A percentile compares a stretch with the other conserved stretches of the same genome.
These are phyloP conservation scores for Cubamyces sp. DNA, from an alignment of 768 basidiomycete genomes.

Conservation along the genomic window DNA sequence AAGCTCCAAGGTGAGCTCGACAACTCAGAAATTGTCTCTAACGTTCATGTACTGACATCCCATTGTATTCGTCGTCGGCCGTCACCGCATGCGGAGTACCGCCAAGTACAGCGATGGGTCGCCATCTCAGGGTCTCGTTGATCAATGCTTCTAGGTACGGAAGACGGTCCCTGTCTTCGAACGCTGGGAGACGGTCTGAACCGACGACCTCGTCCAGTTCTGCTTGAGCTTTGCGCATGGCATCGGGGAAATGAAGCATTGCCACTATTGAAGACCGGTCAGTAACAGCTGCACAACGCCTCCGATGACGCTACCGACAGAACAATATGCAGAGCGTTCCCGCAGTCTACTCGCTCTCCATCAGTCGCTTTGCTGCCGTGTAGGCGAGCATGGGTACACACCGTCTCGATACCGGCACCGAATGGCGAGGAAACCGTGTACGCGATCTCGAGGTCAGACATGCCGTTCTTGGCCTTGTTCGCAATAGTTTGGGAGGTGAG, in stretches of 20 bases:
- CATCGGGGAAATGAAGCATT: conserved; percentile 33
- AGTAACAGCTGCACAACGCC: not conserved
- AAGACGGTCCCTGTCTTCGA: conserved; percentile 26
- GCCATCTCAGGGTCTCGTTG: conserved; percentile 35
- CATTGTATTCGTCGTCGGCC: conserved; percentile 38
- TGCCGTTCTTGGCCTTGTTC: conserved; percentile 41
- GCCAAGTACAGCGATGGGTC: conserved; percentile 31
- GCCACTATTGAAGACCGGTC: conserved; percentile 27
- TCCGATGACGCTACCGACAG: conserved; percentile 1
- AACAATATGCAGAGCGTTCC: conserved; percentile 22
- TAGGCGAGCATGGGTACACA: conserved; percentile 20
- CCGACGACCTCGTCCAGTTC: conserved; percentile 35
- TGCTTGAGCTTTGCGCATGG: conserved; percentile 31
- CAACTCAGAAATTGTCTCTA: not conserved
- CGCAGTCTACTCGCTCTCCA: conserved; percentile 6
- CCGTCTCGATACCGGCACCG: conserved; percentile 51
- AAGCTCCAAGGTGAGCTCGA: not conserved
- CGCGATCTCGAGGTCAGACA: conserved; percentile 48
- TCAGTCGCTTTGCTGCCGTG: not conserved
- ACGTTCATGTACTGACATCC: conserved; percentile 24
- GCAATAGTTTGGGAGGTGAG: conserved; percentile 44
- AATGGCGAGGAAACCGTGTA: conserved; percentile 51
- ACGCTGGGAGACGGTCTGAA: conserved; percentile 30
- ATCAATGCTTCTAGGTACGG: conserved; percentile 34
- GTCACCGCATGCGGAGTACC: conserved; percentile 31